Evolutionary conservation across 2,329 filamentous ascomycete species (phyloP), one percentile per base, ranked within the genome.

Genomic region (Annulohypoxylon truncatum): DNA sequence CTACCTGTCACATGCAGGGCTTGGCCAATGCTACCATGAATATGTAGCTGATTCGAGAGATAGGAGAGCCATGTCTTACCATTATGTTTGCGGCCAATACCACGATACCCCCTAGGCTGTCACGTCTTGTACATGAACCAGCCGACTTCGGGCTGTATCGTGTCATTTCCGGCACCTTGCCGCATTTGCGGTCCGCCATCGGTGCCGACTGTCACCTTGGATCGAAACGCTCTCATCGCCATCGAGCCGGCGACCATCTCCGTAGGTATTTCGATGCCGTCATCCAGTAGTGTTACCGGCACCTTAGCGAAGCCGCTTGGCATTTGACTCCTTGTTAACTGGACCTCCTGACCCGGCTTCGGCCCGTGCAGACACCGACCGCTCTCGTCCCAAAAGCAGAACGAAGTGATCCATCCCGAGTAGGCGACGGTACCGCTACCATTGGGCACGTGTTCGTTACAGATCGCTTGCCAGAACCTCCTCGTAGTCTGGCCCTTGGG

Each of bases 381-480:
- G 28, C 69, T 61, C 64, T 68, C 71, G 47, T 73, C 70, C 75
- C 77, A 79, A 62, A 75, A 77, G 63, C 76, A 77, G 61, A 79
- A 79, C 7, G 74, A 73, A 2, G 73, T 76, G 47, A 78, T 71
- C 77, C 77, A 79, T 1, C 77, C 77, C 10, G 71, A 72, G 61
- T 75, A 76, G n/a, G 70, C 72, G 5, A 68, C 66, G 6, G 61
- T 59, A 10, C 75, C 76, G 61, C 74, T 76, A n/a, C 73, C 74
- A 50, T 76, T 73, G 2, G 71, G 71, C 15, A 67, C 54, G 22
- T 74, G 69, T 50, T 73, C 65, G 46, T 74, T 67, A 54, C 75
- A 73, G 33, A 77, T 70, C 12, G 64, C 65, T 29, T 71, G 66
- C 77, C 76, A 78, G 57, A 79, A 78, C 10, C 33, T 24, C 46